Evolutionary conservation across 2,329 filamentous ascomycete genomes (phyloP).

Genomic region (Emmonsia crescens): DNA sequence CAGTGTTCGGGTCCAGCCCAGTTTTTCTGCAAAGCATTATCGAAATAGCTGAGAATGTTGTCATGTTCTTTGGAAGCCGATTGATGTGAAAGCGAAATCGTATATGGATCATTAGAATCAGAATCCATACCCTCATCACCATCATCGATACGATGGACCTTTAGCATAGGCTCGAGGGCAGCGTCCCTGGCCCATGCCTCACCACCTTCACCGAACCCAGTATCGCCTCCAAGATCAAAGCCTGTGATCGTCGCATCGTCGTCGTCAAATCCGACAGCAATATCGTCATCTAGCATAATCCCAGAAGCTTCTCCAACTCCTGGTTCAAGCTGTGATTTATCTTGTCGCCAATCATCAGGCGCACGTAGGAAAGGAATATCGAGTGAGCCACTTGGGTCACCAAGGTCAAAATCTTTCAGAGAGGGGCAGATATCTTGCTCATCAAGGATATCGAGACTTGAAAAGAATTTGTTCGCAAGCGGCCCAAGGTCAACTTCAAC

Average conservation of each 20-base stretch:
- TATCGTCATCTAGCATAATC: conserved; percentile 78
- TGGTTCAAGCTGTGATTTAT: conserved; percentile 46
- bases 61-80: conserved; percentile 65
- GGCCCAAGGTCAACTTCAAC: conserved; percentile 68
- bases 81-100: conserved; percentile 65
- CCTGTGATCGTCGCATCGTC: conserved; percentile 59
- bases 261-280: conserved; percentile 69
- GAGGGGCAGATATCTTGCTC: conserved; percentile 90
- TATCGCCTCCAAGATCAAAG: conserved; percentile 57
- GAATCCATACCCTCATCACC: conserved; percentile 39
- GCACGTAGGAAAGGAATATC: conserved; percentile 89
- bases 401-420: conserved; percentile 84
- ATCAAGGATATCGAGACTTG: conserved; percentile 64
- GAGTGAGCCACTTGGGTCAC: conserved; percentile 70
- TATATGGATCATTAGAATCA: conserved; percentile 57
- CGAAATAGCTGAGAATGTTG: conserved; percentile 95
- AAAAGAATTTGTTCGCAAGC: conserved; percentile 74
- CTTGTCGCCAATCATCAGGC: conserved; percentile 70
- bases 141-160: conserved; percentile 54
- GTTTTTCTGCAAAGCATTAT: conserved; percentile 91
- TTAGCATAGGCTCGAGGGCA: conserved; percentile 74
- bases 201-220: conserved; percentile 88
- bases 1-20: conserved; percentile 98
- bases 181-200: conserved; percentile 92
- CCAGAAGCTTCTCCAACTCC: conserved; percentile 58